phyloP scores from a whole-genome alignment of 2,329 filamentous ascomycete species.

The Aspergillus sp. region DNA sequence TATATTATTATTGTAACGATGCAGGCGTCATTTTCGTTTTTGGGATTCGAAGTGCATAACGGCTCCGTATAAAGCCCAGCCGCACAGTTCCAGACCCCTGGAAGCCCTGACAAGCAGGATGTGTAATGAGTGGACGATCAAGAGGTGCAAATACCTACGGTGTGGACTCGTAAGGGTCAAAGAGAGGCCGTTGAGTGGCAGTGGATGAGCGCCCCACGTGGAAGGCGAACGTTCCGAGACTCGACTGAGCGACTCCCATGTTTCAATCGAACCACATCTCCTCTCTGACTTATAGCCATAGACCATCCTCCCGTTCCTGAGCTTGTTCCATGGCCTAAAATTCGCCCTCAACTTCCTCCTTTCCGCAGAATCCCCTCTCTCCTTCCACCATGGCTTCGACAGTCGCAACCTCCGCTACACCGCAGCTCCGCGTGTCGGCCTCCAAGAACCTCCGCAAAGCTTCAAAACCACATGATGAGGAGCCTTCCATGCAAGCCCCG shows the following conservation, averaged over 20 bases:
- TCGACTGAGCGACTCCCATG: slow-evolving; percentile 10
- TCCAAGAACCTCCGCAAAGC: slow-evolving; percentile 23
- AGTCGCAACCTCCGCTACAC: slow-evolving; percentile 29
- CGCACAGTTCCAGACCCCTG: background rate
- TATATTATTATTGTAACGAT: no score
- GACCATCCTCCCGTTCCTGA: background rate
- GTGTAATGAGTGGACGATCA: background rate
- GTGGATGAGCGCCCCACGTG: slow-evolving; percentile 38
- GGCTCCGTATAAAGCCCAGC: background rate
- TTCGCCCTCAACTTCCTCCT: background rate
- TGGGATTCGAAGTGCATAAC: no score
- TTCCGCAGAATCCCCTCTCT: background rate
- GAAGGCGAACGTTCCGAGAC: slow-evolving; percentile 29
- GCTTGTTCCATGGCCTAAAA: slow-evolving; percentile 23
- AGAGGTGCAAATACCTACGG: background rate
- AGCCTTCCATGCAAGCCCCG: slow-evolving; percentile 25
- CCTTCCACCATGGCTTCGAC: slow-evolving; percentile 27
- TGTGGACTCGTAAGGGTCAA: background rate
- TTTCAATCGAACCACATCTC: slow-evolving; percentile 12
- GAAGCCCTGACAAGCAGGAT: background rate
- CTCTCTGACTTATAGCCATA: background rate
- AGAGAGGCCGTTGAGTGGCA: background rate
- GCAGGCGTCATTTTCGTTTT: no score
- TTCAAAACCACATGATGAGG: slow-evolving; percentile 14
- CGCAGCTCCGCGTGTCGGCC: slow-evolving; percentile 36